Base-by-base conservation (phyloP, 768 basidiomycete genomes). In the Boletus bicolor region DNA sequence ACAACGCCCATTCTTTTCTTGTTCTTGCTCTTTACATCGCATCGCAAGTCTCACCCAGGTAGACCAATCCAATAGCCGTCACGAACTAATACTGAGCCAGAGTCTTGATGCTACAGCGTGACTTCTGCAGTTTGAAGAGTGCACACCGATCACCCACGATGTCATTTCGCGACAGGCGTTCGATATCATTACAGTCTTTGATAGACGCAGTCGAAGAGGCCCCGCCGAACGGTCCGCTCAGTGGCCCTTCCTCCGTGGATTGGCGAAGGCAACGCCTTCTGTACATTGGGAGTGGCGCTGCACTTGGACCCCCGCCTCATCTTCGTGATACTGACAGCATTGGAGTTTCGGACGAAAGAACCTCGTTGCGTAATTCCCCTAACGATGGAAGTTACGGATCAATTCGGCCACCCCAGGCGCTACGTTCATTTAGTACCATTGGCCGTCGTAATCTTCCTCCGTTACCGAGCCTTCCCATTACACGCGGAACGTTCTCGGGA, bases 191-290 rank as follows among this genome's bases (percentile, higher is more conserved):
- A 17, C 65, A 58, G 44, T 67, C 69, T 10, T 42, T 68, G 14
- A 41, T 28, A 4, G 49, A 64, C 28, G 30, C 57, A 26, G 24
- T 15, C 32, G 44, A 60, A 24, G 62, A 59, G 38, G 26, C 21
- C 19, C 56, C 56, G 0, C 73, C 72, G 1, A 60, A 68, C 4
- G 76, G 73, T 26, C 76, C 77, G 7, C 65, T 79, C 39, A 70
- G 73, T 53, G 77, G 77, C 0, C 84, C 87, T 0, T 80, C 84
- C 4, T 73, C 79, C 17, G 84, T 82, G 3, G 75, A 78, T 26
- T 84, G 81, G 82, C 78, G 86, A 51, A 77, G 86, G 26, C 74
- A 83, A 56, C 78, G 86, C 38, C 73, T 88, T 14, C 75, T 85
- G 6, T 76, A 75, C 36, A 82, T 88, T 35, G 83, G 84, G 14